Evolutionary conservation across 176 grass and related monocot genomes (phyloP).

Genomic region (Bolboschoenus planiculmis): DNA sequence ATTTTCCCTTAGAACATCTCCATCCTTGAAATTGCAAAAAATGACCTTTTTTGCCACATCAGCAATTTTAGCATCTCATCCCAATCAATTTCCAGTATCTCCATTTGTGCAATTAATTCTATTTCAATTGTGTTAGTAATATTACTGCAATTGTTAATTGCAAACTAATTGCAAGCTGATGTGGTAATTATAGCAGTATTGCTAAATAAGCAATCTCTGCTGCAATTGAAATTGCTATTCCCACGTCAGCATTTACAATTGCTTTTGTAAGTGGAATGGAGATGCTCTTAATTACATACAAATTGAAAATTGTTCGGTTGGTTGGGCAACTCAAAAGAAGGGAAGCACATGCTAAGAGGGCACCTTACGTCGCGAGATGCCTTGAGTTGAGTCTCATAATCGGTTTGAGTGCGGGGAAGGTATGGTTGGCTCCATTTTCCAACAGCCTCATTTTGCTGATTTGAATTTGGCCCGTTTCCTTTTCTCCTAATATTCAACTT

Average conservation of each 20-base stretch:
- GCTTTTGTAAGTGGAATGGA: background rate
- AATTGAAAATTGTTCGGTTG: background rate
- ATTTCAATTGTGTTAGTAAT: background rate
- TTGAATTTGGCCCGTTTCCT: constrained; percentile 36
- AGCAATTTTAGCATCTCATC: background rate
- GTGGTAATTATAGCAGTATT: background rate
- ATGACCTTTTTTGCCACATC: background rate
- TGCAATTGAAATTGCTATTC: background rate
- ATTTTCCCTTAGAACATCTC: constrained; percentile 17
- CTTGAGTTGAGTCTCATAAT: constrained; percentile 94
- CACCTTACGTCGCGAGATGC: constrained; percentile 99
- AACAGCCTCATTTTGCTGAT: constrained; percentile 34
- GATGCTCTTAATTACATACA: background rate
- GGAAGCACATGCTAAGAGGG: constrained; percentile 44
- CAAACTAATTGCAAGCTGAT: background rate
- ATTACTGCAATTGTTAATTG: background rate
- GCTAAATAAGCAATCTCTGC: background rate
- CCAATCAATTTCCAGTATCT: background rate
- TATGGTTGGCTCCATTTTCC: constrained; percentile 54
- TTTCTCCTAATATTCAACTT: constrained; percentile 87
- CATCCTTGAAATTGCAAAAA: background rate
- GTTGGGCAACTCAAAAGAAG: background rate
- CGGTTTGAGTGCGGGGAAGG: constrained; percentile 60
- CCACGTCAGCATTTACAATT: background rate
- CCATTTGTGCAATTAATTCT: background rate